A percentile compares a stretch with the other conserved stretches of the same genome.
Conservation (phyloP, 1,284 basidiomycete genomes). For the Leccinum cinnamomeum region DNA sequence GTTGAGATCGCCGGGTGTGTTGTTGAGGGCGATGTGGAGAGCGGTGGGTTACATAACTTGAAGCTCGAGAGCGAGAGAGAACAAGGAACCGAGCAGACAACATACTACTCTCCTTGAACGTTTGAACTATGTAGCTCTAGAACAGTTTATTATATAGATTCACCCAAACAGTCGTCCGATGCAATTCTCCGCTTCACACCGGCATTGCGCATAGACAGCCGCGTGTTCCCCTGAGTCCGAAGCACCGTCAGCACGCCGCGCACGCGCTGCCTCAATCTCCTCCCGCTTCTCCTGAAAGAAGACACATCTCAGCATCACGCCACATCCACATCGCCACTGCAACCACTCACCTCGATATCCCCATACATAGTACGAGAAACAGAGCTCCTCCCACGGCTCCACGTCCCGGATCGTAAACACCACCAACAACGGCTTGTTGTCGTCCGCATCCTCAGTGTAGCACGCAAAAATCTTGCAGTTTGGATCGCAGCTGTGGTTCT, state of each 20-base stretch:
- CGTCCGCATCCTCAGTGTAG: conserved; percentile 65
- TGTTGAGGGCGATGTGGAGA: conserved; percentile 30
- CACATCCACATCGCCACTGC: too few relatives aligned
- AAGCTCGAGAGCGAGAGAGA: conserved; percentile 31
- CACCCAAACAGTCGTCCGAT: conserved; percentile 36
- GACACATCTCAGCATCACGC: background rate
- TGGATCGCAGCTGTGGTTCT: conserved; percentile 92
- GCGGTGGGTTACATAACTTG: conserved; percentile 12
- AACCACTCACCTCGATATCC: conserved; percentile 38
- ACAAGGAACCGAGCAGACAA: background rate
- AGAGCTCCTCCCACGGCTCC: conserved; percentile 69
- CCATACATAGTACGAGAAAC: conserved; percentile 74
- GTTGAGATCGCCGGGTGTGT: conserved; percentile 44
- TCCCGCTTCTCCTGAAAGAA: conserved; percentile 23
- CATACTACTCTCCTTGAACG: background rate
- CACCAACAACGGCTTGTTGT: conserved; percentile 61
- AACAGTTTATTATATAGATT: background rate
- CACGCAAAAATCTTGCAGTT: conserved; percentile 75
- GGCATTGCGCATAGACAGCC: conserved; percentile 48
- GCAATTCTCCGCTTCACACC: conserved; percentile 52
- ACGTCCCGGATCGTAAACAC: conserved; percentile 74
- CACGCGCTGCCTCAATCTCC: conserved; percentile 13
- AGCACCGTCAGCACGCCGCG: background rate
- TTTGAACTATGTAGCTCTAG: background rate
- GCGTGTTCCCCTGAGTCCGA: conserved; percentile 30